These are phyloP conservation scores for Diaporthe destruens DNA, from an alignment of 2,329 filamentous ascomycete species.

Conservation along the genomic window DNA sequence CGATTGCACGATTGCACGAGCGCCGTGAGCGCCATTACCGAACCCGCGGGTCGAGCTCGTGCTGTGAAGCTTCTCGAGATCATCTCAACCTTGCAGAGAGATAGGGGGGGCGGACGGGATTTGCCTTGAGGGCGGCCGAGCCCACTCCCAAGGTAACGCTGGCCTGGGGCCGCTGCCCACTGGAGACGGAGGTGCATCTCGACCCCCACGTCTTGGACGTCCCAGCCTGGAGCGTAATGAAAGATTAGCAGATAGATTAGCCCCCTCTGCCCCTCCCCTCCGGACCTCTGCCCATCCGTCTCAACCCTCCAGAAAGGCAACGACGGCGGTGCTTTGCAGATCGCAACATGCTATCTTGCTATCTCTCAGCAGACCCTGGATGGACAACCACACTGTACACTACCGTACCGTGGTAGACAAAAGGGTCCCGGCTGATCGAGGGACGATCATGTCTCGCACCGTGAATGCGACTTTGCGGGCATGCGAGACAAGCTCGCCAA, in stretches of 20 bases:
- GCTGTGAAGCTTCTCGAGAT: constrained; percentile 27
- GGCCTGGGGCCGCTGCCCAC: constrained; percentile 7
- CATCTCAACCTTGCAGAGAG: constrained; percentile 33
- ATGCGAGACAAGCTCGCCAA: constrained; percentile 2
- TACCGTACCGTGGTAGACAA: no score
- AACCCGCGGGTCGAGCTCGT: constrained; percentile 24
- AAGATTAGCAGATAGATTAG: constrained; percentile 32
- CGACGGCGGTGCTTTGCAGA: constrained; percentile 11
- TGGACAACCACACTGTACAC: constrained; percentile 8
- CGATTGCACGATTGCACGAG: not conserved
- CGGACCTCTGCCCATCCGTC: constrained; percentile 13
- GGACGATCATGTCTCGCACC: constrained; percentile 9
- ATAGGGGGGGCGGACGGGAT: constrained; percentile 38
- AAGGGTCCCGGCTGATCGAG: not conserved
- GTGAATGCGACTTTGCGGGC: not conserved
- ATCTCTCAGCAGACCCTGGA: constrained; percentile 6
- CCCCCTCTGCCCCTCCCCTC: not conserved
- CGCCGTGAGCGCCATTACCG: constrained; percentile 21
- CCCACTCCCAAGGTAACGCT: constrained; percentile 36
- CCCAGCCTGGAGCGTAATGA: not conserved
- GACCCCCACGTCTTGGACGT: constrained; percentile 37
- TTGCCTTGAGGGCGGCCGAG: constrained; percentile 27
- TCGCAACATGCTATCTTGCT: constrained; percentile 28
- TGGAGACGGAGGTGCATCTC: constrained; percentile 35
- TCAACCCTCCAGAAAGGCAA: constrained; percentile 17